Evolutionary conservation across 1,284 basidiomycete genomes (phyloP).

Genomic region (Malassezia furfur): DNA sequence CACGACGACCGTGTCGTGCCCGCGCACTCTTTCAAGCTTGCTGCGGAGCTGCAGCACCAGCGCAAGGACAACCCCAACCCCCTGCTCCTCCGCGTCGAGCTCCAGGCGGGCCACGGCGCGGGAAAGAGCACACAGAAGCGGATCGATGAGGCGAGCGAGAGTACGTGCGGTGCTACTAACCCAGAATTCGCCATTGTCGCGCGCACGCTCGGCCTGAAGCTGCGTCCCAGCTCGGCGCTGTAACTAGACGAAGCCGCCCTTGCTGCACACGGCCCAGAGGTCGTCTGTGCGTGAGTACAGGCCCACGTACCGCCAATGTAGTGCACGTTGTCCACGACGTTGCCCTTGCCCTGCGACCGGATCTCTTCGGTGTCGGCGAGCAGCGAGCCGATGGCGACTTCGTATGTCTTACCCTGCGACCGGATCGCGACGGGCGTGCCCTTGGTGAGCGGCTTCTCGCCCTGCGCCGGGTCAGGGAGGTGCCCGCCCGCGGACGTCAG

Average conservation of each 20-base stretch:
- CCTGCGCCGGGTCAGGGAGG: slow-evolving; percentile 58
- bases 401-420: slow-evolving; percentile 91
- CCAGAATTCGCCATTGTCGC: slow-evolving; percentile 36
- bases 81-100: slow-evolving; percentile 38
- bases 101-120: slow-evolving; percentile 45
- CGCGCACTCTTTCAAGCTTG: slow-evolving; percentile 43
- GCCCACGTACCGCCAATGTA: slow-evolving; percentile 72
- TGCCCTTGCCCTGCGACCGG: slow-evolving; percentile 73
- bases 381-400: slow-evolving; percentile 76
- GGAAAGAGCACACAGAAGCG: slow-evolving; percentile 42
- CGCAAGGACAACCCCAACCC: slow-evolving; percentile 38
- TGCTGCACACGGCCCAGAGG: slow-evolving; percentile 13
- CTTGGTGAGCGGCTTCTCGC: slow-evolving; percentile 60
- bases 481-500: slow-evolving; percentile 81
- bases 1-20: slow-evolving; percentile 46
- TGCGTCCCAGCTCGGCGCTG: slow-evolving; percentile 7
- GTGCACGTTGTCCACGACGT: slow-evolving; percentile 76
- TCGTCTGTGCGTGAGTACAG: slow-evolving; percentile 2
- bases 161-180: slow-evolving; percentile 7
- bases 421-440: slow-evolving; percentile 72
- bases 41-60: slow-evolving; percentile 45
- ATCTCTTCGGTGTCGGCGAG: slow-evolving; percentile 82
- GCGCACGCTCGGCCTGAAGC: slow-evolving; percentile 32
- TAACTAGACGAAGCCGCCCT: slow-evolving; percentile 11
- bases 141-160: slow-evolving; percentile 36